These are phyloP conservation scores for Cladosporium colombiae DNA, from an alignment of 2,329 filamentous ascomycete species.

Conservation along the genomic window DNA sequence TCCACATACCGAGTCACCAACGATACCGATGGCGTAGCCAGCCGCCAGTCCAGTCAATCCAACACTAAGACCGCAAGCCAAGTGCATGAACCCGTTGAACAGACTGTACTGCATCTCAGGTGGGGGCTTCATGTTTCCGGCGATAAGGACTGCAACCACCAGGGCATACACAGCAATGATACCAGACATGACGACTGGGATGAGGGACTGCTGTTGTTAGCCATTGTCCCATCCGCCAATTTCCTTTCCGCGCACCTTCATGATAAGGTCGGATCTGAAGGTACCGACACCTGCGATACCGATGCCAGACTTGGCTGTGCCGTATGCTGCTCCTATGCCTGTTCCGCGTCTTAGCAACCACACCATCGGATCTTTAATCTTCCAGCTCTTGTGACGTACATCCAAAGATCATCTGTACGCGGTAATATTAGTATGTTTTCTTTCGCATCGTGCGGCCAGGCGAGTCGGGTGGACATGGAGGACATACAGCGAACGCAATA, in stretches of 20 bases:
- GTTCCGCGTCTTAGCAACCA: constrained; percentile 32
- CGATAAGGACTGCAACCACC: constrained; percentile 94
- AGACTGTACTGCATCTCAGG: constrained; percentile 71
- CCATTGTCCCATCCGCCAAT: not conserved
- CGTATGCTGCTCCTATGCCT: constrained; percentile 77
- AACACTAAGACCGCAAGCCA: constrained; percentile 86
- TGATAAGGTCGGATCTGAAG: constrained; percentile 83
- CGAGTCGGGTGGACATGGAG: constrained; percentile 28
- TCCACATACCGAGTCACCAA: constrained; percentile 75
- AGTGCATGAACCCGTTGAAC: constrained; percentile 91
- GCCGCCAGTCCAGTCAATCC: constrained; percentile 90
- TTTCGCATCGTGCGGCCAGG: not conserved
- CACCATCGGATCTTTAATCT: constrained; percentile 27
- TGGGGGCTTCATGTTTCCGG: constrained; percentile 79
- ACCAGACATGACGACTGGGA: constrained; percentile 96
- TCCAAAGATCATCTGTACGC: constrained; percentile 71
- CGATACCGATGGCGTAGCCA: constrained; percentile 93
- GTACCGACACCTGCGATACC: constrained; percentile 84
- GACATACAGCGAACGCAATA: constrained; percentile 66
- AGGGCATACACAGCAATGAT: constrained; percentile 98
- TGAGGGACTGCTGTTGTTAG: constrained; percentile 63
- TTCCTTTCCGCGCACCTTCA: constrained; percentile 66
- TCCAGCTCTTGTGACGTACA: constrained; percentile 56
- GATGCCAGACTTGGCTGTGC: constrained; percentile 85
- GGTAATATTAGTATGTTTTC: constrained; percentile 13